Evolutionary conservation across 192 early-diverging fungal genomes (phyloP).

Genomic region (Entomortierella parvispora): DNA sequence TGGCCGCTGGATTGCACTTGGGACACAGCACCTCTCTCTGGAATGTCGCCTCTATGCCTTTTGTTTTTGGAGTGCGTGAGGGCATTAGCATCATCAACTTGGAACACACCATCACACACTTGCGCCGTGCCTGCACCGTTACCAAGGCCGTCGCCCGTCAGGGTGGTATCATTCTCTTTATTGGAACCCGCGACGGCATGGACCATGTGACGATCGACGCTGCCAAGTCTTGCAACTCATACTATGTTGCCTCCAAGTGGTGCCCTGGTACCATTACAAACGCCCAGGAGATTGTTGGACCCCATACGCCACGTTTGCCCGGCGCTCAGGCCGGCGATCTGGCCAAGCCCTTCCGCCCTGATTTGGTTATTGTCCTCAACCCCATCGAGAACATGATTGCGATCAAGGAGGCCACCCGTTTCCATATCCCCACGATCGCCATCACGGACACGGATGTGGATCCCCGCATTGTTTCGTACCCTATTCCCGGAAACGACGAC

Average conservation of each 20-base stretch:
- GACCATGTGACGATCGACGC: conserved; percentile 80
- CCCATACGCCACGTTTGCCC: conserved; percentile 60
- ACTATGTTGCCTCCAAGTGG: conserved; percentile 86
- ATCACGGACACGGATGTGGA: conserved; percentile 94
- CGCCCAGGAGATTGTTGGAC: conserved; percentile 72
- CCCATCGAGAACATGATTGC: conserved; percentile 83
- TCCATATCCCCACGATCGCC: conserved; percentile 89
- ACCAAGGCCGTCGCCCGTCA: conserved; percentile 73
- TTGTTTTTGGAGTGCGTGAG: conserved; percentile 88
- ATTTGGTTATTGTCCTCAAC: conserved; percentile 86
- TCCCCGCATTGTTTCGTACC: conserved; percentile 85
- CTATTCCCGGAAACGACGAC: conserved; percentile 96
- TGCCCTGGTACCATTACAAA: conserved; percentile 92
- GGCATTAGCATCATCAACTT: conserved; percentile 95
- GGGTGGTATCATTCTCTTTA: conserved; percentile 88
- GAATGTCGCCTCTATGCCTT: conserved; percentile 86
- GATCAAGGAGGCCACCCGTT: conserved; percentile 79
- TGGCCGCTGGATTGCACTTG: conserved; percentile 89
- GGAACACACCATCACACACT: conserved; percentile 86
- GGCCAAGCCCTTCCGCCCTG: conserved; percentile 74
- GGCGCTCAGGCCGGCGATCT: conserved; percentile 50
- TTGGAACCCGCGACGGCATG: conserved; percentile 79
- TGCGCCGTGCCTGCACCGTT: conserved; percentile 84
- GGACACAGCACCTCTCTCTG: conserved; percentile 83
- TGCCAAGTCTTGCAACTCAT: conserved; percentile 77